Evolutionary conservation across 805 yeast genomes (phyloP), one percentile per base, ranked within the genome.

Genomic region (Candida manassasensis): DNA sequence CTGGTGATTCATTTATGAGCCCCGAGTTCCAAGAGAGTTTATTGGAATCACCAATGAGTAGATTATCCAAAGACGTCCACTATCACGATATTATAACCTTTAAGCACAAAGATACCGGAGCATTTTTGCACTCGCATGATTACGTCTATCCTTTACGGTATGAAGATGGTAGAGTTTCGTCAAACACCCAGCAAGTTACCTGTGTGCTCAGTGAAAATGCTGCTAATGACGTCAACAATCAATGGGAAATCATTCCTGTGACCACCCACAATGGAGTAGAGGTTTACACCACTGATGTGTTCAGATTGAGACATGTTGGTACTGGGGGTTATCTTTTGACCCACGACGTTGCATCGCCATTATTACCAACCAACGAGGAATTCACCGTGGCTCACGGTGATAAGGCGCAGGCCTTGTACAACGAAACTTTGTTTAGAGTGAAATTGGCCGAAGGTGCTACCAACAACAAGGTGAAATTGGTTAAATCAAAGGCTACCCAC

Each of bases 341-440:
- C 14, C 98, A 93, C 55, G 97, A 90, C 57, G 97, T 93, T 37
- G 96, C 96, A 2, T 93, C 97, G 3, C 97, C 98, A 19, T 68
- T 81, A 43, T 82, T 63, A 52, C 83, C 97, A 38, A 84, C 96
- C n/a, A 84, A 89, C 52, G 96, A 88, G 63, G 98, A 93, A 64
- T 84, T 93, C 49, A 83, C 93, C 2, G 79, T 94, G 29, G 79
- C 79, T 11, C 55, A 70, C 30, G 69, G 65, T 19, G 95, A 84
- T 35, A 69, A 59, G 9, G 84, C 84, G 5, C 59, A 60, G 1
- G 67, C 77, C 46, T 35, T 40, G 9, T 81, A 63, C 59, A 76
- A 84, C 47, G 85, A 83, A 50, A 88, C 96, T 1, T 58, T 87
- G 49, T 89, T 89, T 65, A 79, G 79, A 48, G 61, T 88, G 40